A percentile compares a stretch with the other conserved stretches of the same genome.
Evolutionary conservation across 106 monocot species (phyloP).

Genomic region (Dendrobium catenatum): DNA sequence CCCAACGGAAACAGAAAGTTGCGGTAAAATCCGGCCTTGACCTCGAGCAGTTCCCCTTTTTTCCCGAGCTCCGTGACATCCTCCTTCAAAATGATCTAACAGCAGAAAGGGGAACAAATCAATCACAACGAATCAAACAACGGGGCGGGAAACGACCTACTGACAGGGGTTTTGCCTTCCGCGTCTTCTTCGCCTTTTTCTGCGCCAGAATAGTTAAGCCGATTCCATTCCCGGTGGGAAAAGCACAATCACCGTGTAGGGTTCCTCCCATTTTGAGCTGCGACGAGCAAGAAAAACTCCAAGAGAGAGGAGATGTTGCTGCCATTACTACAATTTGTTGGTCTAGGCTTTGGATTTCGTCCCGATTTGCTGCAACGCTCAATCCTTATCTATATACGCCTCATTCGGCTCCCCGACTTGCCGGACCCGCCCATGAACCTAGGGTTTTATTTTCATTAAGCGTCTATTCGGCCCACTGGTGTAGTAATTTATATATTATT

Average conservation of each 20-base stretch:
- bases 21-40: conserved; percentile 83
- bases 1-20: conserved; percentile 80
- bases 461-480: too few species aligned
- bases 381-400: too few species aligned
- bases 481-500: too few species aligned
- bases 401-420: too few species aligned
- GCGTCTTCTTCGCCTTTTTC: conserved; percentile 71
- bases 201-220: conserved; percentile 42
- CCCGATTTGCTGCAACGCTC: too few species aligned
- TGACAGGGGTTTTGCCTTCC: conserved; percentile 24
- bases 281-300: not conserved
- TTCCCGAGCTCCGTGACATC: conserved; percentile 73
- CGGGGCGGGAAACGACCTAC: too few species aligned
- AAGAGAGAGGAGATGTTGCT: not conserved
- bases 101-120: not conserved
- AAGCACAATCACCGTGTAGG: not conserved
- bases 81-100: conserved; percentile 83
- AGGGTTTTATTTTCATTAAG: too few species aligned
- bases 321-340: not conserved
- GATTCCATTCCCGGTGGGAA: not conserved
- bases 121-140: not conserved
- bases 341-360: not conserved
- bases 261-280: not conserved
- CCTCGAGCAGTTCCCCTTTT: conserved; percentile 72
- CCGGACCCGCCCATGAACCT: too few species aligned